Evolutionary conservation across 352 stramenopile species (phyloP), one percentile per base, ranked within the genome.

Genomic region (Phytophthora pseudosyringae): DNA sequence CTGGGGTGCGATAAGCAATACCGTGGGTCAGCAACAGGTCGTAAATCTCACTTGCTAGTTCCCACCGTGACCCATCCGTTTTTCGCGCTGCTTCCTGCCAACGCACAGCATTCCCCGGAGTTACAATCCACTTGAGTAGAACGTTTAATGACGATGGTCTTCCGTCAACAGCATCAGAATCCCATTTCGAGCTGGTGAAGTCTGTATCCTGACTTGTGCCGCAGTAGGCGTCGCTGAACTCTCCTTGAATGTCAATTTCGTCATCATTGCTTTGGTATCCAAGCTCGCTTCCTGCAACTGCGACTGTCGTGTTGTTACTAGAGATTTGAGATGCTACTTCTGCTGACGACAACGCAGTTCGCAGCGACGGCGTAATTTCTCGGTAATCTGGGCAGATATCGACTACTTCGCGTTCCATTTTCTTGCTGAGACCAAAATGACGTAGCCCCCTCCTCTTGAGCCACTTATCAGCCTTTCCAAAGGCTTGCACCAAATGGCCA

Each of bases 51-150:
- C 4, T 7, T 15, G 25, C 39, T 39, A 69, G 8, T 10, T 12
- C 16, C 16, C 13, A 18, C 11, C 32, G 31, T 5, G 54, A 58
- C 12, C 54, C 54, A 15, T 64, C 29, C 13, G 10, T 21, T n/a
- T 50, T 62, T 31, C 51, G 16, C 7, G 21, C 43, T 54, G 59
- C 33, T 45, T 49, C 46, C 8, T 46, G 46, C 61, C 61, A 67
- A 18, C 59, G 49, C 3, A 7, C 48, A 49, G 49, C 49, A 48
- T 67, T 67, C 9, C 59, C 59, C 7, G 59, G 32, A 39, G 31
- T 67, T 41, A 41, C 4, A 31, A 54, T 31, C 40, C 59, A 67
- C 16, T 54, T 40, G 32, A 67, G 31, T 8, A 67, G 31, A 33
- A 60, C 40, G 7, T 46, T 35, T 11, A 67, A n/a, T 12, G 59